Conservation (phyloP, 2,329 filamentous ascomycete genomes). For the Pyrenophora graminea region DNA sequence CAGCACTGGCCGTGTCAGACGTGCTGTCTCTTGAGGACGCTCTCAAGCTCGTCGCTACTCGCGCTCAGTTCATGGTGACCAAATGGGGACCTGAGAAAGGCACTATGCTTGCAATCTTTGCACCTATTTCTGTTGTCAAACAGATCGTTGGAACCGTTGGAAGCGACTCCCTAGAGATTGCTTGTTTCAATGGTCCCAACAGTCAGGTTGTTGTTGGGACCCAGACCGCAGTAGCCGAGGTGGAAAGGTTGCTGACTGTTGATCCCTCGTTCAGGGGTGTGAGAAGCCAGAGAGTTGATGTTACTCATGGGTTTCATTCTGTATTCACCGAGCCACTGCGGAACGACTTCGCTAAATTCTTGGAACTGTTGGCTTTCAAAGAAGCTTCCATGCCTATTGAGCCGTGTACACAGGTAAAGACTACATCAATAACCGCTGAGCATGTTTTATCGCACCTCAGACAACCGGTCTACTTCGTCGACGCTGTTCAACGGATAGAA, state of each 20-base stretch:
- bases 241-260: constrained; percentile 14
- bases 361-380: constrained; percentile 2
- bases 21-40: constrained; percentile 41
- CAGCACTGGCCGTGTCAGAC: constrained; percentile 43
- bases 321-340: constrained; percentile 34
- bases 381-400: constrained; percentile 10
- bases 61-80: constrained; percentile 35
- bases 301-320: constrained; percentile 40
- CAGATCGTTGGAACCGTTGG: constrained; percentile 5
- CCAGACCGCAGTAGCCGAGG: constrained; percentile 17
- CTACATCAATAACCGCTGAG: background rate
- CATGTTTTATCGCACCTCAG: constrained; percentile 46
- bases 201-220: constrained; percentile 50
- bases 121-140: constrained; percentile 4
- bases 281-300: constrained; percentile 28
- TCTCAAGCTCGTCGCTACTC: constrained; percentile 41
- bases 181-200: constrained; percentile 48
- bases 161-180: constrained; percentile 38
- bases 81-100: background rate
- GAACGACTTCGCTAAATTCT: constrained; percentile 12
- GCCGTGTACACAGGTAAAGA: constrained; percentile 2
- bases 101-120: constrained; percentile 17
- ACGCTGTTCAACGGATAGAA: constrained; percentile 50
- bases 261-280: constrained; percentile 2
- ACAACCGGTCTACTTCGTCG: constrained; percentile 51